Conservation (phyloP, 2,329 filamentous ascomycete genomes). For the Phialophora tarda region DNA sequence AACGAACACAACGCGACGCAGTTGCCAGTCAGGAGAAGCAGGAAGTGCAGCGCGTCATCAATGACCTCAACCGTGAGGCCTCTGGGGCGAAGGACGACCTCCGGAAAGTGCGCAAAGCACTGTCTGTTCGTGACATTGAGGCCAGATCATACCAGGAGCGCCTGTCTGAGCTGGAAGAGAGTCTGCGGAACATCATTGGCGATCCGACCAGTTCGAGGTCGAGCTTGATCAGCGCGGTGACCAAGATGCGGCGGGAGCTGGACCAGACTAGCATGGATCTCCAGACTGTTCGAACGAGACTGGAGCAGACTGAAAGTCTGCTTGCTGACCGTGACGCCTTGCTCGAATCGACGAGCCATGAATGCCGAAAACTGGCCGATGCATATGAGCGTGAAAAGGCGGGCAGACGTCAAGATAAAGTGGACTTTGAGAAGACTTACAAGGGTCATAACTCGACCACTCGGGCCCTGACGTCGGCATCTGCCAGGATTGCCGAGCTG, state of each 20-base stretch:
- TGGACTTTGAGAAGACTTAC: conserved; percentile 85
- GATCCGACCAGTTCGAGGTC: conserved; percentile 86
- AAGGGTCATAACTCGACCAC: conserved; percentile 85
- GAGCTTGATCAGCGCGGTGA: conserved; percentile 82
- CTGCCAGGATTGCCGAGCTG: conserved; percentile 82
- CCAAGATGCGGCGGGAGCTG: conserved; percentile 84
- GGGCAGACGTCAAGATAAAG: conserved; percentile 81
- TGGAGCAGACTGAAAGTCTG: conserved; percentile 88
- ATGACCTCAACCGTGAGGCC: conserved; percentile 86
- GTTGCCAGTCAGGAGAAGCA: conserved; percentile 89
- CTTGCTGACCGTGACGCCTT: conserved; percentile 88
- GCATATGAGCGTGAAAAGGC: conserved; percentile 89
- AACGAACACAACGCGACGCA: conserved; percentile 84
- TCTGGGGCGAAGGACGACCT: conserved; percentile 84
- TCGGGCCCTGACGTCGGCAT: conserved; percentile 83
- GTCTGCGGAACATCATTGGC: conserved; percentile 82
- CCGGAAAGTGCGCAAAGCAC: conserved; percentile 77
- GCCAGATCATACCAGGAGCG: conserved; percentile 90
- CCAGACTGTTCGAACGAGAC: conserved; percentile 73
- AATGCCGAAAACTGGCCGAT: conserved; percentile 82
- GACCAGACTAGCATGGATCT: conserved; percentile 84
- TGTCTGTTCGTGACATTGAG: conserved; percentile 85
- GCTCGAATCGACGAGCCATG: conserved; percentile 85
- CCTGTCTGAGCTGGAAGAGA: conserved; percentile 86
- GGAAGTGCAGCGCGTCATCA: conserved; percentile 90